A percentile compares a stretch with the other conserved stretches of the same genome.
Evolutionary conservation across 768 basidiomycete genomes (phyloP).

Genomic region (Suillus sp.): DNA sequence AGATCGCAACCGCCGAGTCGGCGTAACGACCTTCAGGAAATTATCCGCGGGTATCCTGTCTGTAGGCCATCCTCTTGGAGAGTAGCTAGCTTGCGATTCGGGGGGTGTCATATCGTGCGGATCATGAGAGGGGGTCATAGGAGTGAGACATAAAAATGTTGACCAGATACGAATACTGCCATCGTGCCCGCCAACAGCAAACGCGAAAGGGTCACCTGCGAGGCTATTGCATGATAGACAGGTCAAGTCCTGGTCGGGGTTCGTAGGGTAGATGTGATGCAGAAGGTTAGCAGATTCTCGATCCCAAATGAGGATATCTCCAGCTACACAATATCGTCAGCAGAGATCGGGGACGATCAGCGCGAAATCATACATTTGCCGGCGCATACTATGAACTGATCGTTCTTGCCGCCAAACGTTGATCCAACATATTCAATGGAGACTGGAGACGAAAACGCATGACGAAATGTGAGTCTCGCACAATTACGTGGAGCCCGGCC

Average conservation of each 20-base stretch:
- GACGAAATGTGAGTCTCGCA: slow-evolving; percentile 46
- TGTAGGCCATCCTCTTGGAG: slow-evolving; percentile 3
- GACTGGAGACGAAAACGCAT: slow-evolving; percentile 72
- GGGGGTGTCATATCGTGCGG: background rate
- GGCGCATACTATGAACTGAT: slow-evolving; percentile 77
- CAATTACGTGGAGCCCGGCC: slow-evolving; percentile 37
- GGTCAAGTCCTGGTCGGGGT: slow-evolving; percentile 65
- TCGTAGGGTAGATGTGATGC: slow-evolving; percentile 66
- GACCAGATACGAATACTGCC: slow-evolving; percentile 78
- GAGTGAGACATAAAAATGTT: slow-evolving; percentile 22
- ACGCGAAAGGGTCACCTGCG: slow-evolving; percentile 48
- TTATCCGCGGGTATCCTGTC: background rate
- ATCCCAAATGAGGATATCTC: slow-evolving; percentile 87
- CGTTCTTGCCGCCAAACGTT: slow-evolving; percentile 79
- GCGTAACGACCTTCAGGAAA: background rate
- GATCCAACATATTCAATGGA: slow-evolving; percentile 79
- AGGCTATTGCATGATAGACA: slow-evolving; percentile 80
- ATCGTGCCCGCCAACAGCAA: slow-evolving; percentile 78
- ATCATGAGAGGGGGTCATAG: background rate
- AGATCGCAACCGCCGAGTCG: background rate
- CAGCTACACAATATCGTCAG: slow-evolving; percentile 45
- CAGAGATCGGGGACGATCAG: background rate
- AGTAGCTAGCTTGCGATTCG: slow-evolving; percentile 14
- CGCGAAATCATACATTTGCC: slow-evolving; percentile 57
- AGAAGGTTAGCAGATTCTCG: slow-evolving; percentile 73